A percentile compares a stretch with the other conserved stretches of the same genome.
These are phyloP conservation scores for Lumnitzera littorea DNA, from an alignment of 345 rosid genomes.

Conservation along the genomic window DNA sequence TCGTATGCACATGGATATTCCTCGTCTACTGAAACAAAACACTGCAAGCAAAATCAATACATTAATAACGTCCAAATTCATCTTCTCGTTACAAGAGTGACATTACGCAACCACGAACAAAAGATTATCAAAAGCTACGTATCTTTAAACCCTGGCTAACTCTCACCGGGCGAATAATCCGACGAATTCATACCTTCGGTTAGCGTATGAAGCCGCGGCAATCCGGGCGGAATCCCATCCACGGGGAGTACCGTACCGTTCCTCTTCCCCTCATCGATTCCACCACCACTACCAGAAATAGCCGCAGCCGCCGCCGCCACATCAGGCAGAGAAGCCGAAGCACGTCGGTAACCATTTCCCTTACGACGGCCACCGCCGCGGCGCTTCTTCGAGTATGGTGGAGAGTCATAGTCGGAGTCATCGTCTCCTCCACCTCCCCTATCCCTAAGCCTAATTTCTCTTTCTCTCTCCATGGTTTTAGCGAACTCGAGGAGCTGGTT, in stretches of 20 bases:
- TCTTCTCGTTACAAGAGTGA: too few species aligned
- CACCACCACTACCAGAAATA: constrained; percentile 9
- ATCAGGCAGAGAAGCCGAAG: constrained; percentile 75
- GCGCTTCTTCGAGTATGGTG: constrained; percentile 34
- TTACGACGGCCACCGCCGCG: constrained; percentile 36
- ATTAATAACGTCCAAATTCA: too few species aligned
- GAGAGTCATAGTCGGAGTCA: constrained; percentile 44
- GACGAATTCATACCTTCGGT: constrained; percentile 59
- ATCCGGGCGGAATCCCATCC: constrained; percentile 74
- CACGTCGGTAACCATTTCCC: constrained; percentile 50
- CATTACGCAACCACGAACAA: too few species aligned
- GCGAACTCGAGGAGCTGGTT: constrained; percentile 88
- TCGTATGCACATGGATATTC: too few species aligned
- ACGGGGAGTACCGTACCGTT: constrained; percentile 51
- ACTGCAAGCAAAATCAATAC: too few species aligned
- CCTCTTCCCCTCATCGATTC: constrained; percentile 46
- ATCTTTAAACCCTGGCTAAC: too few species aligned
- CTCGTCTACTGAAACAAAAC: too few species aligned
- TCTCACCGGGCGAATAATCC: constrained; percentile 6
- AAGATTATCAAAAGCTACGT: too few species aligned
- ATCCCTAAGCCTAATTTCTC: constrained; percentile 6
- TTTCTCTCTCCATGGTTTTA: constrained; percentile 60
- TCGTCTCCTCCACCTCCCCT: constrained; percentile 18
- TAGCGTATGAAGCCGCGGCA: constrained; percentile 74
- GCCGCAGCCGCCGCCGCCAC: constrained; percentile 41